Evolutionary conservation across 2,329 filamentous ascomycete genomes (phyloP).

Genomic region (Cordyceps tenuipes): DNA sequence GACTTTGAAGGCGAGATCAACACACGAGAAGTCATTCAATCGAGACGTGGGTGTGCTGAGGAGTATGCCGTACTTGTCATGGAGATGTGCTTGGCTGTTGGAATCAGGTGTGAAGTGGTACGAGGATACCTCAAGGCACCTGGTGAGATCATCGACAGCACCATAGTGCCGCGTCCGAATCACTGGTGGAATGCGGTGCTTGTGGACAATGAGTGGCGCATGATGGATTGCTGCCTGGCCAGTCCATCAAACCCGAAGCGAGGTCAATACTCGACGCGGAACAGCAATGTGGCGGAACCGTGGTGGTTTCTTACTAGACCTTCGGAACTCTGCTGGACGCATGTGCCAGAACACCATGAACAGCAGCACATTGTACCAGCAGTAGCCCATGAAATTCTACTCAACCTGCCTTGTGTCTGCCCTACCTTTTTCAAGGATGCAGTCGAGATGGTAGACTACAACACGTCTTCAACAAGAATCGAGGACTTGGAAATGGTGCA

Average conservation of each 20-base stretch:
- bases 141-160: conserved; percentile 73
- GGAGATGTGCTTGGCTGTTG: conserved; percentile 90
- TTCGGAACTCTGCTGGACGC: conserved; percentile 87
- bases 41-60: conserved; percentile 74
- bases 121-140: conserved; percentile 86
- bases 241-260: conserved; percentile 84
- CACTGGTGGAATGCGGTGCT: conserved; percentile 98
- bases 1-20: conserved; percentile 83
- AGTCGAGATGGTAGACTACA: conserved; percentile 77
- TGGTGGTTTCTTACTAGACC: conserved; percentile 95
- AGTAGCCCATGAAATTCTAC: conserved; percentile 73
- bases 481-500: conserved; percentile 93
- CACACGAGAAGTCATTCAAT: conserved; percentile 73
- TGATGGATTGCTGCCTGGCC: conserved; percentile 89
- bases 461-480: conserved; percentile 76
- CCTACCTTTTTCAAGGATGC: conserved; percentile 80
- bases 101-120: conserved; percentile 79
- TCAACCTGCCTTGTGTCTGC: conserved; percentile 78
- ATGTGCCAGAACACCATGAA: conserved; percentile 76
- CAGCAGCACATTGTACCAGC: conserved; percentile 93
- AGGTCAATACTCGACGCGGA: conserved; percentile 64
- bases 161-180: conserved; percentile 77
- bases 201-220: conserved; percentile 90
- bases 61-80: conserved; percentile 83
- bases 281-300: conserved; percentile 62